phyloP scores from a whole-genome alignment of 805 yeast genomes.

The Yarrowia sp. region DNA sequence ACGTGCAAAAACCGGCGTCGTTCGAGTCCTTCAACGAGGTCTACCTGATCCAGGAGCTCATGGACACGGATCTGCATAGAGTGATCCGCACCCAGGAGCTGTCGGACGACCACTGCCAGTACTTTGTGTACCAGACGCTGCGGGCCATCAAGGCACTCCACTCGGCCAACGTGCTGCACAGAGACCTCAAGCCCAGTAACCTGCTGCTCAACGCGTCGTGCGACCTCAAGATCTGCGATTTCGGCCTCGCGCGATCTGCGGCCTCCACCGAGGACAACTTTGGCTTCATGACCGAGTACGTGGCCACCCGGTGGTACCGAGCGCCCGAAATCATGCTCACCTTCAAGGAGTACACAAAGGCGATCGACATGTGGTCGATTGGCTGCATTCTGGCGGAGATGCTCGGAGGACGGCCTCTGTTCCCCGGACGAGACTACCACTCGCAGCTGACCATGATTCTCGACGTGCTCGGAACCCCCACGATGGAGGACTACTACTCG shows the following conservation, averaged over 20 bases:
- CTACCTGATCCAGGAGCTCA: slow-evolving; percentile 75
- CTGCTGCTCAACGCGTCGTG: slow-evolving; percentile 85
- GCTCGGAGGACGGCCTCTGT: slow-evolving; percentile 79
- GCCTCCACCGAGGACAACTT: slow-evolving; percentile 57
- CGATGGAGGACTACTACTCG: slow-evolving; percentile 62
- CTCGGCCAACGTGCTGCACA: slow-evolving; percentile 88
- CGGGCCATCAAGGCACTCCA: slow-evolving; percentile 89
- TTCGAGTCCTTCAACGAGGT: slow-evolving; percentile 81
- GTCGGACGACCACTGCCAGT: slow-evolving; percentile 91
- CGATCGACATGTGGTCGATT: slow-evolving; percentile 95
- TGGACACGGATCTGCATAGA: slow-evolving; percentile 99
- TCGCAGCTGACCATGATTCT: slow-evolving; percentile 84
- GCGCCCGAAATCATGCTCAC: slow-evolving; percentile 98
- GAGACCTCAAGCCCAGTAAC: slow-evolving; percentile 90
- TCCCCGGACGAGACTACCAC: slow-evolving; percentile 93
- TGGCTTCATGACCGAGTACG: slow-evolving; percentile 93
- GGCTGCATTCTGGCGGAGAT: slow-evolving; percentile 95
- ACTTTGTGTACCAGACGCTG: slow-evolving; percentile 85
- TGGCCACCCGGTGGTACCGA: slow-evolving; percentile 96
- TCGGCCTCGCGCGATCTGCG: slow-evolving; percentile 79
- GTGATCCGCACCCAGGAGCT: slow-evolving; percentile 86
- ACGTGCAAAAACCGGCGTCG: slow-evolving; percentile 78
- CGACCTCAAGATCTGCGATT: slow-evolving; percentile 91
- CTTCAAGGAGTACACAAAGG: slow-evolving; percentile 87
- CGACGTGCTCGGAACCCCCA: slow-evolving; percentile 84